A percentile compares a stretch with the other conserved stretches of the same genome.
phyloP scores from a whole-genome alignment of 768 basidiomycete genomes.

The Mycena leptocephala region DNA sequence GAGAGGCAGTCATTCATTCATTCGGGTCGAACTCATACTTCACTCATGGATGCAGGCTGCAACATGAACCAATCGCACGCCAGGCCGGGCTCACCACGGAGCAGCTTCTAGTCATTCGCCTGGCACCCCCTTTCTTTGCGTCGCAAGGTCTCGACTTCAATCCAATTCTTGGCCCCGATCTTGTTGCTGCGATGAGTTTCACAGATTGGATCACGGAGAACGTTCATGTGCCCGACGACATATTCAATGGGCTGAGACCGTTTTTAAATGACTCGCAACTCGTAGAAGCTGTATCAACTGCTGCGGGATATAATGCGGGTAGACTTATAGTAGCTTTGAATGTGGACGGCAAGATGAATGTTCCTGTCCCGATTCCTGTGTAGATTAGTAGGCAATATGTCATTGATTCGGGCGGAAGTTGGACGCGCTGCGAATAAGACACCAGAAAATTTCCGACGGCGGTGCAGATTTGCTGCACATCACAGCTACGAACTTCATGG shows the following conservation, averaged over 20 bases:
- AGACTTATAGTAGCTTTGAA: conserved; percentile 51
- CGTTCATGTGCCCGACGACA: conserved; percentile 45
- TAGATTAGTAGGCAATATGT: no score
- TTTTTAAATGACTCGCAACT: conserved; percentile 48
- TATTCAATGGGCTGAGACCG: conserved; percentile 44
- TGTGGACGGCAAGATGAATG: conserved; percentile 50
- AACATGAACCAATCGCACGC: conserved; percentile 50
- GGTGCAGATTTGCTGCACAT: no score
- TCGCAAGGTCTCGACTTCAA: conserved; percentile 5
- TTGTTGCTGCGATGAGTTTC: conserved; percentile 47
- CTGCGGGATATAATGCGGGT: conserved; percentile 50
- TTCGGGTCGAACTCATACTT: not conserved
- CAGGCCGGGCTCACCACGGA: conserved; percentile 47
- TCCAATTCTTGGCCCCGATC: conserved; percentile 40
- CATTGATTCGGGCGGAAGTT: no score
- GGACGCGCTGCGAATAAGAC: no score
- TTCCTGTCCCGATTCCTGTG: conserved; percentile 46
- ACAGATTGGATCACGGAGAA: conserved; percentile 47
- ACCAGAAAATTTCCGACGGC: no score
- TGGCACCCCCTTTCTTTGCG: conserved; percentile 33
- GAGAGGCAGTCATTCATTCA: not conserved
- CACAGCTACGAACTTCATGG: no score
- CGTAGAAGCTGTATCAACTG: conserved; percentile 49
- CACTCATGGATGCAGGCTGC: conserved; percentile 38
- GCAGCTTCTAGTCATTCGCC: conserved; percentile 46